phyloP scores from a whole-genome alignment of 2,329 filamentous ascomycete genomes.

The Cordyceps cateniannulata region DNA sequence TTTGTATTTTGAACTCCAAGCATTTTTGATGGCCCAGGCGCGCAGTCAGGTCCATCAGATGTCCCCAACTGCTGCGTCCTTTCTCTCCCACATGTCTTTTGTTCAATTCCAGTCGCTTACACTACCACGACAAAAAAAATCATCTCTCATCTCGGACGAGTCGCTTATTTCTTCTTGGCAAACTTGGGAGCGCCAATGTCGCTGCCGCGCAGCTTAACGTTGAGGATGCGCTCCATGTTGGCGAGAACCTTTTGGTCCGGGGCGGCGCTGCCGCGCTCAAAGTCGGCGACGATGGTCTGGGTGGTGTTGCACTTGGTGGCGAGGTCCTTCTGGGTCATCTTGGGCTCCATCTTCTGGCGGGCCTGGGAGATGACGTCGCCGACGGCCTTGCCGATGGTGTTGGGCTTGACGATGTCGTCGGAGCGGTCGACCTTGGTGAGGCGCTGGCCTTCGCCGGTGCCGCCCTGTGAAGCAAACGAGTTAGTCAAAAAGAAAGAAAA shows the following conservation, averaged over 20 bases:
- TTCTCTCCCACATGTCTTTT: not conserved
- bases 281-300: slow-evolving; percentile 69
- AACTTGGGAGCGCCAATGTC: slow-evolving; percentile 84
- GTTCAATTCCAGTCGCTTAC: slow-evolving; percentile 8
- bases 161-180: slow-evolving; percentile 56
- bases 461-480: slow-evolving; percentile 18
- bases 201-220: slow-evolving; percentile 77
- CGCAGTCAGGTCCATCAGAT: not conserved
- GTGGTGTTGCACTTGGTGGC: slow-evolving; percentile 89
- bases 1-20: slow-evolving; percentile 11
- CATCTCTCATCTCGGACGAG: not conserved
- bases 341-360: slow-evolving; percentile 76
- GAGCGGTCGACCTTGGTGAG: slow-evolving; percentile 96
- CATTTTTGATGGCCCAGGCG: not conserved
- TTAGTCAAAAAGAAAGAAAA: not conserved
- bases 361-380: slow-evolving; percentile 76
- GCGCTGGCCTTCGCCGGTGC: slow-evolving; percentile 71
- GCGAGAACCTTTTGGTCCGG: slow-evolving; percentile 80
- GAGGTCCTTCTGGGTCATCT: slow-evolving; percentile 89
- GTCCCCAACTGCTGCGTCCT: not conserved
- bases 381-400: slow-evolving; percentile 76
- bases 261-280: slow-evolving; percentile 71
- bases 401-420: slow-evolving; percentile 96
- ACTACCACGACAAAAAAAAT: slow-evolving; percentile 10
- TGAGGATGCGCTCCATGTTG: slow-evolving; percentile 76